phyloP scores from a whole-genome alignment of 371 early-diverging fungal genomes.

The Rhizopus stolonifer region DNA sequence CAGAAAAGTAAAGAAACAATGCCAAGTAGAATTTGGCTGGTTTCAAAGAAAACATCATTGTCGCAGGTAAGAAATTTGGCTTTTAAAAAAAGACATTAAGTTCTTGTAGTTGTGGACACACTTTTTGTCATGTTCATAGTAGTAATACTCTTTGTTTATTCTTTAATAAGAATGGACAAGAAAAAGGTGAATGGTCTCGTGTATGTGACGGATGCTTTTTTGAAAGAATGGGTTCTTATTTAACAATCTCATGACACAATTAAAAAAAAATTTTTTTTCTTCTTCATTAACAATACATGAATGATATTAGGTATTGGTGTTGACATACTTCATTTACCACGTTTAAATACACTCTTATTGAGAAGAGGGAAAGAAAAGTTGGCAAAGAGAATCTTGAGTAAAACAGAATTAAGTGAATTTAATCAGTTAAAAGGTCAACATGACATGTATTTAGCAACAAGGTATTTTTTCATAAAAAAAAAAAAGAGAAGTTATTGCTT shows the following conservation, averaged over 20 bases:
- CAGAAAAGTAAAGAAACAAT: slow-evolving; percentile 4
- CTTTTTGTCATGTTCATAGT: slow-evolving; percentile 28
- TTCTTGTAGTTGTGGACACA: slow-evolving; percentile 25
- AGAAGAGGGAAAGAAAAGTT: slow-evolving; percentile 35
- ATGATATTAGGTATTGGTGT: slow-evolving; percentile 62
- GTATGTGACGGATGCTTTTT: slow-evolving; percentile 30
- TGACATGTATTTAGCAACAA: slow-evolving; percentile 32
- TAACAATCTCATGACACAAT: slow-evolving; percentile 12
- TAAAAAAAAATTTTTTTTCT: background rate
- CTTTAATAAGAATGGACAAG: slow-evolving; percentile 14
- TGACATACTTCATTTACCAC: slow-evolving; percentile 56
- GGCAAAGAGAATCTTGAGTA: slow-evolving; percentile 46
- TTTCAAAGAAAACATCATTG: slow-evolving; percentile 27
- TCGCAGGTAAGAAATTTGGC: slow-evolving; percentile 31
- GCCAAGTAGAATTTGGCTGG: slow-evolving; percentile 14
- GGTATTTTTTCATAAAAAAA: slow-evolving; percentile 24
- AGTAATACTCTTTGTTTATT: slow-evolving; percentile 18
- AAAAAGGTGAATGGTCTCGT: slow-evolving; percentile 27
- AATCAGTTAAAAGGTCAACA: slow-evolving; percentile 3
- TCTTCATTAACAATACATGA: background rate
- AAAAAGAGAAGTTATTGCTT: background rate
- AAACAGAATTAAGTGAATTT: slow-evolving; percentile 37
- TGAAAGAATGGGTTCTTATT: slow-evolving; percentile 14
- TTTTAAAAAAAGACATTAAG: background rate
- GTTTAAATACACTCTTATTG: slow-evolving; percentile 33